Base-by-base conservation (phyloP, 192 early-diverging fungal genomes). In the Coemansia sp. region DNA sequence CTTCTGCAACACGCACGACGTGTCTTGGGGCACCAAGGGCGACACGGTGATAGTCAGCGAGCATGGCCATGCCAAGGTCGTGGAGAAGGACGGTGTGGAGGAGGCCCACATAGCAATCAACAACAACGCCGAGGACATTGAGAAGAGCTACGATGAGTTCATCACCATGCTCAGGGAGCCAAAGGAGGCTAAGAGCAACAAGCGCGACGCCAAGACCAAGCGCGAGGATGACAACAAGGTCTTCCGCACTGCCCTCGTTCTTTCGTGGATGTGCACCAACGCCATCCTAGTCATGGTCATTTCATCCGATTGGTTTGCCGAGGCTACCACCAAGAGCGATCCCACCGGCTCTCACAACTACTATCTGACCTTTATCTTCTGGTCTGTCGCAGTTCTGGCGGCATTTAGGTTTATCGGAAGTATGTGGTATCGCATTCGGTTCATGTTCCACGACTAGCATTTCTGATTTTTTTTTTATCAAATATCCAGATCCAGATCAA, bases 1-100 rank as follows among this genome's bases (percentile, higher is more conserved):
- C 3, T 96, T 95, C 85, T 94, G 92, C 71, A 97, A 97, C 88
- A 91, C 93, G 0, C 94, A 96, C 86, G 95, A 96, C 73, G 93
- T 97, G 63, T 92, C 92, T 1, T 98, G 95, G 96, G 96, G 95
- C 61, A 97, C 95, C 40, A 97, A 97, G 79, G 94, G 95, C 73
- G 94, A 94, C 74, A 94, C 88, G 47, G 79, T 69, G 46, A 71
- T 86, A 14, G 63, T 73, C 40, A 87, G 85, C 53, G 92, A 92
- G 67, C 88, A 95, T 14, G 94, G 93, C 47, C 85, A 87, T 17
- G 96, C 91, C 62, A 95, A 92, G 68, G 77, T 86, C 39, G 80
- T 84, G 44, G 89, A 91, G 53, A 86, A 88, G 74, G 89, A 88
- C 53, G 90, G 90, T 33, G 83, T 82, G n/a, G 87, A 86, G 14